Evolutionary conservation across 83 land plant genomes (phyloP).

Genomic region (Isoetes engelmannii): DNA sequence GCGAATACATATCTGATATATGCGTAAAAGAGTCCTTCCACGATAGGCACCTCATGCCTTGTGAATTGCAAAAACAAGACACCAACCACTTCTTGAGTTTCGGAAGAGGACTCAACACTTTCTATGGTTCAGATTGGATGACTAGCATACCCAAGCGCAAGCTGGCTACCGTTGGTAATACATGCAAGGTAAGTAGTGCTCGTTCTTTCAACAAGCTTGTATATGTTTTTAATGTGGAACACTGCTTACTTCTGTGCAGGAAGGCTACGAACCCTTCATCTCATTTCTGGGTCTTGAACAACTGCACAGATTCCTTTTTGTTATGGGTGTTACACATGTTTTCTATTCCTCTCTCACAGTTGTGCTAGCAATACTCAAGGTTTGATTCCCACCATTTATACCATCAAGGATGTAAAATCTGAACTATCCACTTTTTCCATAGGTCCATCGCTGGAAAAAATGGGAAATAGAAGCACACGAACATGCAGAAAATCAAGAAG

Average conservation of each 20-base stretch:
- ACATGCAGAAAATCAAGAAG: slow-evolving; percentile 9
- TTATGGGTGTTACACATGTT: slow-evolving; percentile 70
- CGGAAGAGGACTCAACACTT: too few species aligned
- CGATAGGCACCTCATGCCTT: slow-evolving; percentile 45
- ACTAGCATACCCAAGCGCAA: too few species aligned
- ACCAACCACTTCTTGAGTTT: too few species aligned
- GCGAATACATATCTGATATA: slow-evolving; percentile 46
- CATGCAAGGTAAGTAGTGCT: too few species aligned
- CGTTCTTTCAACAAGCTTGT: too few species aligned
- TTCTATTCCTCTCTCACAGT: slow-evolving; percentile 53
- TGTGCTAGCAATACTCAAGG: slow-evolving; percentile 61
- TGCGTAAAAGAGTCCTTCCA: slow-evolving; percentile 61
- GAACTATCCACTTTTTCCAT: not conserved
- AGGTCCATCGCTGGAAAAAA: slow-evolving; percentile 73
- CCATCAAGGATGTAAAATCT: not conserved
- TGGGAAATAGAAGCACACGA: slow-evolving; percentile 54
- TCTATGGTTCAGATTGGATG: too few species aligned
- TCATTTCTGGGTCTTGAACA: slow-evolving; percentile 67
- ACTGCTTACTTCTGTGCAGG: slow-evolving; percentile 19
- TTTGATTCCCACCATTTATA: slow-evolving; percentile 10
- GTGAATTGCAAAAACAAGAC: too few species aligned
- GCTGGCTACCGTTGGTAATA: too few species aligned
- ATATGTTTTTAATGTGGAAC: slow-evolving; percentile 19
- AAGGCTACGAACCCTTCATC: slow-evolving; percentile 76
- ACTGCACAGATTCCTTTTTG: slow-evolving; percentile 60